Evolutionary conservation across 768 basidiomycete species (phyloP).

Genomic region (Calvatia gigantea): DNA sequence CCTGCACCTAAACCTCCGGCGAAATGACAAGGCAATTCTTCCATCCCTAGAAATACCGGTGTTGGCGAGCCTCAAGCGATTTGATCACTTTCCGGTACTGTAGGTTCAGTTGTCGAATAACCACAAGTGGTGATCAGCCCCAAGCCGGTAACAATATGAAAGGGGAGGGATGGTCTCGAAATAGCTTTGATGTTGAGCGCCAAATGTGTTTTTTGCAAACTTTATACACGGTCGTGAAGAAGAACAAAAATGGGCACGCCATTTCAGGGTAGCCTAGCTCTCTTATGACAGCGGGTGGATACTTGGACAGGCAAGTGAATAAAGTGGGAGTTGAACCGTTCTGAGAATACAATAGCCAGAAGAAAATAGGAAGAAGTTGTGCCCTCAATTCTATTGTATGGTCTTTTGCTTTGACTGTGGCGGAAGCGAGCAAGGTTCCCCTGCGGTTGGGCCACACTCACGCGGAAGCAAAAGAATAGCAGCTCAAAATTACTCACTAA

Average conservation of each 20-base stretch:
- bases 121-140: background rate
- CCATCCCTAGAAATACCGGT: background rate
- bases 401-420: background rate
- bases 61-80: background rate
- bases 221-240: no score
- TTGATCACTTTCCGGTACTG: background rate
- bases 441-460: background rate
- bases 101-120: background rate
- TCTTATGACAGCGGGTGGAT: background rate
- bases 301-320: conserved; percentile 2
- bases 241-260: background rate
- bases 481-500: background rate
- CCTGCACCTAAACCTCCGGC: background rate
- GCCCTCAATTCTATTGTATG: background rate
- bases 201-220: no score
- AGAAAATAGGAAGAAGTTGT: background rate
- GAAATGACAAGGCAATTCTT: background rate
- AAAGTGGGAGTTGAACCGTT: background rate
- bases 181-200: no score
- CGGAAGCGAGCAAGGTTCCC: background rate
- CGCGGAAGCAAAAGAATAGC: background rate
- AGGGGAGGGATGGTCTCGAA: background rate
- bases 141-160: background rate
- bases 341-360: background rate
- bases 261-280: background rate